A percentile compares a stretch with the other conserved stretches of the same genome.
These are phyloP conservation scores for Populus tomentosa DNA, from an alignment of 441 rosid genomes.

Conservation along the genomic window DNA sequence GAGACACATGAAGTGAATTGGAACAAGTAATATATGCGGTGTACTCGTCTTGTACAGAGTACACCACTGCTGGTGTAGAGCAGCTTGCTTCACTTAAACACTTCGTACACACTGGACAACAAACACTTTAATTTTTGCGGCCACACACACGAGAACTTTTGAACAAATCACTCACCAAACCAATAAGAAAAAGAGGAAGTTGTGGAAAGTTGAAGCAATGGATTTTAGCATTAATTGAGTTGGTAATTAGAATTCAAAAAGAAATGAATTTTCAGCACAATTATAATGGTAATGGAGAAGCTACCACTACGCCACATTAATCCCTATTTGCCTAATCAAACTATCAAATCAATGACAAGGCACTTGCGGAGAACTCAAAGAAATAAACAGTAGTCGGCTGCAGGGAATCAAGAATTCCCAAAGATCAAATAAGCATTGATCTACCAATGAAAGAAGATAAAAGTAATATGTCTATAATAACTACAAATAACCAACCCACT, in stretches of 20 bases:
- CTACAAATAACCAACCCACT: not conserved
- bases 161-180: slow-evolving; percentile 11
- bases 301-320: not conserved
- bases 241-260: not conserved
- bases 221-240: slow-evolving; percentile 13
- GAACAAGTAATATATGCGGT: not conserved
- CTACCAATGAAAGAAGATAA: slow-evolving; percentile 1
- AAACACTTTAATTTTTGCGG: slow-evolving; percentile 12
- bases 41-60: not conserved
- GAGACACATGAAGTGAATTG: slow-evolving; percentile 17
- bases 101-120: slow-evolving; percentile 1
- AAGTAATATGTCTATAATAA: not conserved
- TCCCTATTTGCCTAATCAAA: not conserved
- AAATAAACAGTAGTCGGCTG: slow-evolving; percentile 1
- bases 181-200: not conserved
- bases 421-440: slow-evolving; percentile 3
- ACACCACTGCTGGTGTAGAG: not conserved
- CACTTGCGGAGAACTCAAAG: slow-evolving; percentile 20
- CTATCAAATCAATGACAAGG: not conserved
- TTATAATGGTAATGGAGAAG: not conserved
- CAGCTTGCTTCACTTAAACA: not conserved
- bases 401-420: not conserved
- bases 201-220: slow-evolving; percentile 14
- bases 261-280: not conserved
- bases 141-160: slow-evolving; percentile 5